Evolutionary conservation across 768 basidiomycete species (phyloP).

Genomic region (Tephrocybe sp.): DNA sequence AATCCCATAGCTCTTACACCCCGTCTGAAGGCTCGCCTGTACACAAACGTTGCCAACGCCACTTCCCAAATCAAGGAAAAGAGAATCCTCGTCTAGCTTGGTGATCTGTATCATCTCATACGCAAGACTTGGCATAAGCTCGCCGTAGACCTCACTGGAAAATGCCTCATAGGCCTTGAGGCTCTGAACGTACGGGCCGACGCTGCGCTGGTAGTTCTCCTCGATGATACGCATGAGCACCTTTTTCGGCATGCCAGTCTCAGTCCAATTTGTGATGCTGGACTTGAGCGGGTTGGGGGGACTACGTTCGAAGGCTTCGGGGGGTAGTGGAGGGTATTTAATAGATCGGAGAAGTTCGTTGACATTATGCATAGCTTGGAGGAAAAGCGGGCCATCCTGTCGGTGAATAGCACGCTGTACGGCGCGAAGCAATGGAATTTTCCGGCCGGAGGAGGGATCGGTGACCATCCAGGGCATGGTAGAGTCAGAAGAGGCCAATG

Average conservation of each 20-base stretch:
- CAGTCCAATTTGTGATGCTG: conserved; percentile 47
- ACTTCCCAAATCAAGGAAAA: conserved; percentile 82
- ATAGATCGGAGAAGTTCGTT: conserved; percentile 59
- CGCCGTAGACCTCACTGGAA: conserved; percentile 85
- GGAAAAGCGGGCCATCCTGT: conserved; percentile 70
- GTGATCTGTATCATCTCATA: conserved; percentile 65
- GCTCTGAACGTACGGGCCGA: conserved; percentile 83
- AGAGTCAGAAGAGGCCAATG: conserved; percentile 27
- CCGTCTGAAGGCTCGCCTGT: conserved; percentile 79
- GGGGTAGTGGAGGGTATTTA: conserved; percentile 63
- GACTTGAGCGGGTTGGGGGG: conserved; percentile 49
- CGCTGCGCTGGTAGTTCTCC: conserved; percentile 90
- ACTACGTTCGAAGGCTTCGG: conserved; percentile 44
- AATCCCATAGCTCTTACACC: conserved; percentile 74
- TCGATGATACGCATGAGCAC: conserved; percentile 78
- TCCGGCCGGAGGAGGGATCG: conserved; percentile 23
- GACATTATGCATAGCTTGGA: conserved; percentile 57
- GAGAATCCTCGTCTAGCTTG: conserved; percentile 52
- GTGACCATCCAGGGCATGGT: conserved; percentile 31
- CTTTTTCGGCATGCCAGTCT: conserved; percentile 55
- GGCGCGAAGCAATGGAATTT: conserved; percentile 44
- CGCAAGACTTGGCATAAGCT: conserved; percentile 80
- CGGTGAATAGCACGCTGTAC: conserved; percentile 69
- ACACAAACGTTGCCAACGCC: conserved; percentile 85
- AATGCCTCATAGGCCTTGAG: conserved; percentile 81